Evolutionary conservation across 306 rosid genomes (phyloP).

Genomic region (Vigna unguiculata): DNA sequence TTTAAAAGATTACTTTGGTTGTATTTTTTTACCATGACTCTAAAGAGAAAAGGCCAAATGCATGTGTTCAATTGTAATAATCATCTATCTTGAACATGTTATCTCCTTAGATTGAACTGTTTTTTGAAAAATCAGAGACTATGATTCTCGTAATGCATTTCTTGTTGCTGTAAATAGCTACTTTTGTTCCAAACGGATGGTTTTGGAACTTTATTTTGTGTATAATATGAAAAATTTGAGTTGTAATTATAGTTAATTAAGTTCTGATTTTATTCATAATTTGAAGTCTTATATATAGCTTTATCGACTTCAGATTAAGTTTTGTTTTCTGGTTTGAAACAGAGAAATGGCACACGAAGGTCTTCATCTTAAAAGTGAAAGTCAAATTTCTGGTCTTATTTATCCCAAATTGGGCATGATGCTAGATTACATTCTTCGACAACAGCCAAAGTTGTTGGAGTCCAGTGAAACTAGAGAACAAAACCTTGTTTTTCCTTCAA

Average conservation of each 20-base stretch:
- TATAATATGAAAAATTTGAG: conserved; percentile 29
- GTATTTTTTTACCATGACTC: conserved; percentile 19
- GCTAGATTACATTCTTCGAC: conserved; percentile 75
- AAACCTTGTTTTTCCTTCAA: conserved; percentile 74
- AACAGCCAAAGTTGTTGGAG: conserved; percentile 76
- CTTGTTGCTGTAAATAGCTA: conserved; percentile 3
- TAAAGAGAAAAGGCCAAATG: conserved; percentile 19
- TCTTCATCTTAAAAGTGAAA: conserved; percentile 66
- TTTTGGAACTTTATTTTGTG: conserved; percentile 31
- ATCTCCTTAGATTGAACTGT: not conserved
- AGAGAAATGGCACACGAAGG: conserved; percentile 98
- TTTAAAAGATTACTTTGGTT: conserved; percentile 13
- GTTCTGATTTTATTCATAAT: conserved; percentile 33
- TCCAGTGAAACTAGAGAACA: conserved; percentile 76
- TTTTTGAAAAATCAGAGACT: not conserved
- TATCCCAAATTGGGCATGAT: conserved; percentile 80
- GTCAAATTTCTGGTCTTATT: conserved; percentile 50
- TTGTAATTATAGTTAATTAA: conserved; percentile 13
- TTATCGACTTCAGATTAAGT: conserved; percentile 24
- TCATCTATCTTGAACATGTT: too few species aligned
- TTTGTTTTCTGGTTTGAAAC: conserved; percentile 41
- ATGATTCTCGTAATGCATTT: conserved; percentile 32
- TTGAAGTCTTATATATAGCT: conserved; percentile 12
- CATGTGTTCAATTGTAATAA: conserved; percentile 14
- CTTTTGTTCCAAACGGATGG: conserved; percentile 23